phyloP scores from a whole-genome alignment of 2,329 filamentous ascomycete species.

The Pseudogymnoascus sp. region DNA sequence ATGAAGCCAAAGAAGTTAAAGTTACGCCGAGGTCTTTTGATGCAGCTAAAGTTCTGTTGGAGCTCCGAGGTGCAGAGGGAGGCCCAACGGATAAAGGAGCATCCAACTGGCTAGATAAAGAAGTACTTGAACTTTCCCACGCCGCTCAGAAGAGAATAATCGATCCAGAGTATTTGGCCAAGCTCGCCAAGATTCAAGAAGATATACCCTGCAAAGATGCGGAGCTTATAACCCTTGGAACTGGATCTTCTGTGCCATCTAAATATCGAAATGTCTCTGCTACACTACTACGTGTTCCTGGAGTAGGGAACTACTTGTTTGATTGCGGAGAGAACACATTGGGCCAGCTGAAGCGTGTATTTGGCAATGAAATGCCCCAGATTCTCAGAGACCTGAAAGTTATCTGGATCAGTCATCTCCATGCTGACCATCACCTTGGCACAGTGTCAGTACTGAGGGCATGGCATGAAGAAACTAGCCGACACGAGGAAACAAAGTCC shows the following conservation, averaged over 20 bases:
- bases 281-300: conserved; percentile 77
- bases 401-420: conserved; percentile 91
- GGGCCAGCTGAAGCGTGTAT: conserved; percentile 74
- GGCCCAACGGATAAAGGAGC: conserved; percentile 17
- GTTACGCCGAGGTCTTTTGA: conserved; percentile 34
- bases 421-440: conserved; percentile 93
- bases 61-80: conserved; percentile 18
- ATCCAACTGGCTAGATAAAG: conserved; percentile 23
- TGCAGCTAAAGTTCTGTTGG: conserved; percentile 35
- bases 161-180: conserved; percentile 40
- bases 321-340: conserved; percentile 91
- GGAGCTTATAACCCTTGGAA: conserved; percentile 82
- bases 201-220: conserved; percentile 67
- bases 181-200: conserved; percentile 46
- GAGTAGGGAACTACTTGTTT: conserved; percentile 78
- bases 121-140: conserved; percentile 48
- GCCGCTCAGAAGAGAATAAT: conserved; percentile 36
- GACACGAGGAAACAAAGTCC: conserved; percentile 34
- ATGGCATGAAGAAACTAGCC: conserved; percentile 54
- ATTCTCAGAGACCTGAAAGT: conserved; percentile 71
- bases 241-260: conserved; percentile 81
- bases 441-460: conserved; percentile 72
- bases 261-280: conserved; percentile 94
- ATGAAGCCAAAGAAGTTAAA: conserved; percentile 10
- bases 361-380: conserved; percentile 57